Base-by-base conservation (phyloP, 371 early-diverging fungal genomes). In the Coemansia sp. region DNA sequence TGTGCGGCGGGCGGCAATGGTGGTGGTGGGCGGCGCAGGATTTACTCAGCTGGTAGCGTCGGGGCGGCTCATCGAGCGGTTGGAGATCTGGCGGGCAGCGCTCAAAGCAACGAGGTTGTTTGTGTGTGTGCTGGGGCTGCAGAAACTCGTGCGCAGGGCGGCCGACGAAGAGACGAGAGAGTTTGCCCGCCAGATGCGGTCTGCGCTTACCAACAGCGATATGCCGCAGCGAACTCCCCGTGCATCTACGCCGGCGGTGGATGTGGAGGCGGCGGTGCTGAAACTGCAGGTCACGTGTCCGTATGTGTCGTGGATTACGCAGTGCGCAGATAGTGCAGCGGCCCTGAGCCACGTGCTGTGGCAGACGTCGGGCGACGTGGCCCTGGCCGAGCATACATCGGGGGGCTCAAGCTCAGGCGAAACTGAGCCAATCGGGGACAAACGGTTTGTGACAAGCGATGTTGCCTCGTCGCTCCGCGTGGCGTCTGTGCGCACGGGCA, bases 151-250 rank as follows among this genome's bases (percentile, higher is more conserved):
- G 22, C 51, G 59, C 2, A 58, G 24, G 18, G 52, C 64, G 29
- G 64, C 68, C 0, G 58, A 45, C 7, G 53, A 34, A 3, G 76
- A 64, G 16, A 60, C 74, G 11, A 59, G 68, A 4, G 76, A 67
- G 45, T 75, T 75, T 64, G 76, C 64, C 4, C 61, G 72, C 18
- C 67, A 67, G 59, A 61, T 75, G 66, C 76, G 76, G 24, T 7
- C 18, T 18, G 39, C 53, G 3, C 29, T 75, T 10, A 66, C 50
- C 39, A 63, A 61, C 27, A 59, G 61, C 42, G 26, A 11, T 21
- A 18, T 4, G 45, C 31, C 21, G 21, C 18, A 24, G 21, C 1
- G 48, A 5, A 10, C 7, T 27, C 6, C 11, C 8, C 31, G 22
- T 2, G 16, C 14, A 51, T 22, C 24, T 26, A 26, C 26, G 42